Conservation (phyloP, 2,329 filamentous ascomycete genomes). For the Coniella lustricola region DNA sequence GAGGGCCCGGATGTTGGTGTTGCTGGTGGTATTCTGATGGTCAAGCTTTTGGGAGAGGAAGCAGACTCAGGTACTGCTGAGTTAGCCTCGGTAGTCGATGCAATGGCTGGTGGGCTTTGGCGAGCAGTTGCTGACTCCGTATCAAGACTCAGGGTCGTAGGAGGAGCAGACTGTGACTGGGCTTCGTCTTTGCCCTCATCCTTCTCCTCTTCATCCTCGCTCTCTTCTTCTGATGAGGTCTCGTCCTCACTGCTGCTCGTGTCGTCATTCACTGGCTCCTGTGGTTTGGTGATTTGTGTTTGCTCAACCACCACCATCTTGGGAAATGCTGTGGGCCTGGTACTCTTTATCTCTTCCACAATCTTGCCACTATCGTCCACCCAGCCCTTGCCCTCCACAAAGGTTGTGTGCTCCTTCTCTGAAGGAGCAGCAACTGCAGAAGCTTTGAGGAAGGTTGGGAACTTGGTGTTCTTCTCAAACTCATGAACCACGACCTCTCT, state of each 20-base stretch:
- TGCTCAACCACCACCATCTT: constrained; percentile 18
- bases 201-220: no score
- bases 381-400: constrained; percentile 83
- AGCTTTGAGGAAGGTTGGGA: constrained; percentile 71
- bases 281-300: constrained; percentile 1
- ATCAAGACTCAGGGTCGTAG: not conserved
- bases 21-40: constrained; percentile 45
- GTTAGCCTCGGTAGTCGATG: constrained; percentile 21
- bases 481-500: constrained; percentile 72
- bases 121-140: not conserved
- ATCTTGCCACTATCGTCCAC: constrained; percentile 71
- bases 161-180: not conserved
- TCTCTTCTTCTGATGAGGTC: constrained; percentile 17
- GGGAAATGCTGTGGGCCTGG: constrained; percentile 23
- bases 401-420: constrained; percentile 43
- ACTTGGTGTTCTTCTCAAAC: constrained; percentile 77
- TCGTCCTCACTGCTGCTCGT: constrained; percentile 20
- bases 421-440: constrained; percentile 32
- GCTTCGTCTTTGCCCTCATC: not conserved
- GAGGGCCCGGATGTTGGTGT: constrained; percentile 35
- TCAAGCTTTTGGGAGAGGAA: constrained; percentile 42
- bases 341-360: constrained; percentile 52
- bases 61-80: constrained; percentile 41
- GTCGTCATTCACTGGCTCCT: constrained; percentile 18
- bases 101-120: not conserved